A percentile compares a stretch with the other conserved stretches of the same genome.
phyloP scores from a whole-genome alignment of 2,329 filamentous ascomycete genomes.

The Aureobasidium sp. region DNA sequence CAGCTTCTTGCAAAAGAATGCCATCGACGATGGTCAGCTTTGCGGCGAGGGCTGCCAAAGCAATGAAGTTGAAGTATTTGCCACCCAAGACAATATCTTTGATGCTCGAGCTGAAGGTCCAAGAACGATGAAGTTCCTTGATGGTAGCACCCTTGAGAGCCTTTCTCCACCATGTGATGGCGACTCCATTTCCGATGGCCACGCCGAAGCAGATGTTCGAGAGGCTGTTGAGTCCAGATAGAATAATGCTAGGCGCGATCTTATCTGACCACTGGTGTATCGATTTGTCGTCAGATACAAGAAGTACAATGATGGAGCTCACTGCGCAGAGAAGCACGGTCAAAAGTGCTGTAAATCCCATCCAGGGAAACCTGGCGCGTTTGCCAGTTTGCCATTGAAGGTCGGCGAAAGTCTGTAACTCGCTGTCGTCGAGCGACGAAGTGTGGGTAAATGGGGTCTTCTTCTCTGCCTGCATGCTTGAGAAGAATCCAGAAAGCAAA shows the following conservation, averaged over 20 bases:
- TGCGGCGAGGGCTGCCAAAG: conserved; percentile 22
- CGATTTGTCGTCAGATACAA: conserved; percentile 18
- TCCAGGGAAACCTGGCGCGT: conserved; percentile 19
- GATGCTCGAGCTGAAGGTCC: conserved; percentile 22
- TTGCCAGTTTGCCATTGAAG: conserved; percentile 3
- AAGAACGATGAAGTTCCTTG: conserved; percentile 22
- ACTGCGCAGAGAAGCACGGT: conserved; percentile 20
- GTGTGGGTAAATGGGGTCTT: neutral
- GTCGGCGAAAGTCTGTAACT: neutral
- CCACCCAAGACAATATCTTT: conserved; percentile 20
- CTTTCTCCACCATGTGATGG: conserved; percentile 25
- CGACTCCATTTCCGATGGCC: conserved; percentile 24
- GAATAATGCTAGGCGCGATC: conserved; percentile 22
- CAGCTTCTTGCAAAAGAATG: conserved; percentile 22
- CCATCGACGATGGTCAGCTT: conserved; percentile 25
- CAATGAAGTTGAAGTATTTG: conserved; percentile 26
- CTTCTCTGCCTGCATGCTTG: neutral
- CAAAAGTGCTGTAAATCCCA: conserved; percentile 20
- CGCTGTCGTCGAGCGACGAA: neutral
- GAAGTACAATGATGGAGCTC: conserved; percentile 18
- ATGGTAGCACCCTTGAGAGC: conserved; percentile 23
- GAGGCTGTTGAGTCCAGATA: conserved; percentile 21
- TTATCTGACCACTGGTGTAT: conserved; percentile 19
- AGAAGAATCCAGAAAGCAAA: neutral
- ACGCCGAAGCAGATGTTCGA: conserved; percentile 21